A percentile compares a stretch with the other conserved stretches of the same genome.
These are phyloP conservation scores for Aspergillus nanangensis DNA, from an alignment of 495 filamentous ascomycete genomes.

Conservation along the genomic window DNA sequence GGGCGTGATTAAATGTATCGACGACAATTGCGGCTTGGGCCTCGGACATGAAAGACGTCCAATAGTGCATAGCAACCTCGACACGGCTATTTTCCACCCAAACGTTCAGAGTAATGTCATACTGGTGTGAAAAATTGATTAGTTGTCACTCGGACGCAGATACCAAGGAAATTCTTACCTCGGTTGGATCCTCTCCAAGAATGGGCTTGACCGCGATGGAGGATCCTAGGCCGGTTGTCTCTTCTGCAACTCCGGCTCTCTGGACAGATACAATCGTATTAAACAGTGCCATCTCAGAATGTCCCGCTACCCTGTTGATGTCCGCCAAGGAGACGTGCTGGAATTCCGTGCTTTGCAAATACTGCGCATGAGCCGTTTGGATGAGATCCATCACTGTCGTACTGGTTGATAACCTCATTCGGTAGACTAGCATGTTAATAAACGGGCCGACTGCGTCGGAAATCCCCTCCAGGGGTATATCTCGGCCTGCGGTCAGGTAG, in stretches of 20 bases:
- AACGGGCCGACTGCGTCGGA: slow-evolving; percentile 29
- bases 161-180: too few species aligned
- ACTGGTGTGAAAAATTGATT: too few species aligned
- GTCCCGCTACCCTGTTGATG: not conserved
- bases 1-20: too few species aligned
- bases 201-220: not conserved
- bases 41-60: too few species aligned
- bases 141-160: too few species aligned
- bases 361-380: not conserved
- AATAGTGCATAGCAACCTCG: too few species aligned
- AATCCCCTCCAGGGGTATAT: slow-evolving; percentile 25
- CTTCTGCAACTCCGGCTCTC: not conserved
- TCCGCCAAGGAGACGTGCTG: slow-evolving; percentile 1
- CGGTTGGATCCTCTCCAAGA: slow-evolving; percentile 4
- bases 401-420: not conserved
- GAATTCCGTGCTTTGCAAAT: not conserved
- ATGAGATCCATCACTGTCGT: not conserved
- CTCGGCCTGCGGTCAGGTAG: slow-evolving; percentile 21
- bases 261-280: slow-evolving; percentile 12
- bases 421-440: slow-evolving; percentile 33
- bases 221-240: not conserved
- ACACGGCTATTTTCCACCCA: too few species aligned
- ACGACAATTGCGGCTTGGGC: too few species aligned
- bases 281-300: slow-evolving; percentile 1
- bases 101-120: too few species aligned